A percentile compares a stretch with the other conserved stretches of the same genome.
phyloP scores from a whole-genome alignment of 257 asterid species.

The Mentha longifolia region DNA sequence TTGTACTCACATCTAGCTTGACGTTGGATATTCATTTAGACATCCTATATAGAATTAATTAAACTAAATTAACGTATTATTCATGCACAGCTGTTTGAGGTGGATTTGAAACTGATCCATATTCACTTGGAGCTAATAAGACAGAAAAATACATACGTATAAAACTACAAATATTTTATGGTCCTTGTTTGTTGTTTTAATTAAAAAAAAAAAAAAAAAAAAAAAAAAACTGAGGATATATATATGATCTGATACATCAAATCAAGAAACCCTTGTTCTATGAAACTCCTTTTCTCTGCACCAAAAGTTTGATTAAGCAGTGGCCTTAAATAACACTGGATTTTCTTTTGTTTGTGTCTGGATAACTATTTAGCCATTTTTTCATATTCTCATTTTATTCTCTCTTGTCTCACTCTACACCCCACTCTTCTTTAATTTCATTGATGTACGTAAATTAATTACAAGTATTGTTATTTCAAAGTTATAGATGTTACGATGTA shows the following conservation, averaged over 20 bases:
- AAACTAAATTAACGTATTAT: no score
- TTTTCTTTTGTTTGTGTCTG: conserved; percentile 1
- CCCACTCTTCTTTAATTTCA: not conserved
- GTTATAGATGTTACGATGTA: no score
- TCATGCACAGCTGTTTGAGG: conserved; percentile 18
- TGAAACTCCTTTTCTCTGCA: conserved; percentile 19
- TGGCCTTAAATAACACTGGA: conserved; percentile 10
- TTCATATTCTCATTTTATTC: not conserved
- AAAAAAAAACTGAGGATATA: no score
- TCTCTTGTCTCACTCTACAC: conserved; percentile 7
- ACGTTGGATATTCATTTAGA: not conserved
- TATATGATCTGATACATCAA: conserved; percentile 34
- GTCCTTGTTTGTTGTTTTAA: conserved; percentile 25
- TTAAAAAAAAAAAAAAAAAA: not conserved
- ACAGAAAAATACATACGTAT: conserved; percentile 9
- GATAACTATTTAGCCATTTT: not conserved
- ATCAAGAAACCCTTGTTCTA: conserved; percentile 26
- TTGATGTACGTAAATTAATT: no score
- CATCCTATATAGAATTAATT: no score
- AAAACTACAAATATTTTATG: conserved; percentile 3
- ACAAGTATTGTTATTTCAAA: no score
- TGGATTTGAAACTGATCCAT: not conserved
- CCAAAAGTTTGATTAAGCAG: conserved; percentile 34
- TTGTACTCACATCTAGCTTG: not conserved
- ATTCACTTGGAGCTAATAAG: not conserved